These are phyloP conservation scores for Trypanosomatidae sp. DNA, from an alignment of 208 protist genomes.

Conservation along the genomic window DNA sequence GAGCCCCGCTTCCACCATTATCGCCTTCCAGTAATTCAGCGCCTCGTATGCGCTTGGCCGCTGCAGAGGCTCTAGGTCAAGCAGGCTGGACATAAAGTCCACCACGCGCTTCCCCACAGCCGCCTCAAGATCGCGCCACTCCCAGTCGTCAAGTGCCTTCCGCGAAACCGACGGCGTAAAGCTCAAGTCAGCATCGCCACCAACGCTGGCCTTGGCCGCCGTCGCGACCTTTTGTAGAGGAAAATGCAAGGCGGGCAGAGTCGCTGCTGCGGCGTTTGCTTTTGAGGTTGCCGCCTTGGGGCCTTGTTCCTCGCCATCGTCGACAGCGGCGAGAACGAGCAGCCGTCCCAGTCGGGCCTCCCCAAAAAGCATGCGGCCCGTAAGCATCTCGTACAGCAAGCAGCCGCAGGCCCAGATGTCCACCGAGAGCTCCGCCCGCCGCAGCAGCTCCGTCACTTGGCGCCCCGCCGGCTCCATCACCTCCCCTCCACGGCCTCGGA, in stretches of 20 bases:
- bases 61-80: slow-evolving; percentile 61
- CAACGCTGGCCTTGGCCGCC: not conserved
- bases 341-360: slow-evolving; percentile 60
- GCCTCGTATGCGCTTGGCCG: slow-evolving; percentile 64
- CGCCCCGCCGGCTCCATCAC: slow-evolving; percentile 15
- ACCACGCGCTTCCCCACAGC: slow-evolving; percentile 49
- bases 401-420: slow-evolving; percentile 88
- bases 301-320: not conserved
- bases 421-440: slow-evolving; percentile 57
- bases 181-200: not conserved
- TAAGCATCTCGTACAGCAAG: slow-evolving; percentile 83
- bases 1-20: slow-evolving; percentile 29
- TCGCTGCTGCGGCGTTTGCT: not conserved
- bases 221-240: not conserved
- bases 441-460: slow-evolving; percentile 29
- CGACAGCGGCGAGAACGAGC: slow-evolving; percentile 36
- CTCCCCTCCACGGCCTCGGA: slow-evolving; percentile 13
- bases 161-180: slow-evolving; percentile 4
- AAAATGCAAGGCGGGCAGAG: not conserved
- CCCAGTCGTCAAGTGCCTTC: slow-evolving; percentile 52
- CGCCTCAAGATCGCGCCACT: slow-evolving; percentile 38
- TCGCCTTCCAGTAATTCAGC: slow-evolving; percentile 51
- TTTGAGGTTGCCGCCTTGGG: slow-evolving; percentile 1
- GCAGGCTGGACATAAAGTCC: slow-evolving; percentile 51
- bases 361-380: slow-evolving; percentile 80